Evolutionary conservation across 129 eudicot genomes (phyloP).

Genomic region (Scalesia atractyloides): DNA sequence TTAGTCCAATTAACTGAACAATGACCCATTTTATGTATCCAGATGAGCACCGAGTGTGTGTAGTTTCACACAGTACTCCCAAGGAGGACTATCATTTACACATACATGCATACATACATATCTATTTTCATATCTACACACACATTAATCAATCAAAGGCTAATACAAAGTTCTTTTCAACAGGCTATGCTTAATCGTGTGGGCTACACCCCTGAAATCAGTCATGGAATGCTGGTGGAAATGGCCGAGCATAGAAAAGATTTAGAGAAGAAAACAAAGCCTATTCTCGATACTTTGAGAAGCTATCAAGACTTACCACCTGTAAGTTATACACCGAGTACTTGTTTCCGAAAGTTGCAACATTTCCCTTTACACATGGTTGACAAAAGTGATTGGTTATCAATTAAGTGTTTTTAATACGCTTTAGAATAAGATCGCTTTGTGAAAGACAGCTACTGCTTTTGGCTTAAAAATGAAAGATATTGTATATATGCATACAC

Average conservation of each 20-base stretch:
- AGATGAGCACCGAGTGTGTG: not conserved
- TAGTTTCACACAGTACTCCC: not conserved
- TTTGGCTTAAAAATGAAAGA: not conserved
- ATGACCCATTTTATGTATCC: too few species aligned
- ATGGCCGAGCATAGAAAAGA: conserved; percentile 98
- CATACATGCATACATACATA: not conserved
- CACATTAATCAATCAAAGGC: not conserved
- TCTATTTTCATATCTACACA: conserved; percentile 4
- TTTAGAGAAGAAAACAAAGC: conserved; percentile 90
- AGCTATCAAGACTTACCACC: conserved; percentile 99
- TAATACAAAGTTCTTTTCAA: not conserved
- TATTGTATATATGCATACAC: not conserved
- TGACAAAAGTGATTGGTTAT: not conserved
- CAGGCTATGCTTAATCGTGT: conserved; percentile 94
- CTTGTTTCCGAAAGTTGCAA: conserved; percentile 7
- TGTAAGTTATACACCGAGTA: conserved; percentile 34
- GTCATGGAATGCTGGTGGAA: conserved; percentile 96
- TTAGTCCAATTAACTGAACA: too few species aligned
- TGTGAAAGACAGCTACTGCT: not conserved
- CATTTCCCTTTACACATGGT: not conserved
- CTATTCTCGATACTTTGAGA: conserved; percentile 91
- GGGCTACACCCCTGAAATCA: conserved; percentile 91
- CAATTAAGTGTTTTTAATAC: not conserved
- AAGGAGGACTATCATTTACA: too few species aligned
- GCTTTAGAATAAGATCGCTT: not conserved